phyloP scores from a whole-genome alignment of 306 rosid genomes.

The Arachis stenosperma region DNA sequence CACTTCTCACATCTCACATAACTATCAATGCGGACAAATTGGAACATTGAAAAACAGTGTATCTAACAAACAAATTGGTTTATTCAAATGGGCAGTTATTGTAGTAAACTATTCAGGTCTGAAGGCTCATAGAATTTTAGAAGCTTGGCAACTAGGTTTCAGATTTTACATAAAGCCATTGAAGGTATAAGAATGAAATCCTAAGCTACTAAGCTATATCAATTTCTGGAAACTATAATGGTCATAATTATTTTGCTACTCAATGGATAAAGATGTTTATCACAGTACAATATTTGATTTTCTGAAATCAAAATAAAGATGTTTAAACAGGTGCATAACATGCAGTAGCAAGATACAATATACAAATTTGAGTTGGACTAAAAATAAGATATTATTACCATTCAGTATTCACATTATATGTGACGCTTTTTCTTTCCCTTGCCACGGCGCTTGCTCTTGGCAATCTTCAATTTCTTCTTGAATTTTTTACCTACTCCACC shows the following conservation, averaged over 20 bases:
- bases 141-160: not conserved
- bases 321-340: not conserved
- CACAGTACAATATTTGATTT: not conserved
- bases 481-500: constrained; percentile 79
- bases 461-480: constrained; percentile 73
- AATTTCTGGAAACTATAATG: not conserved
- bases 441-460: constrained; percentile 68
- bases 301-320: not conserved
- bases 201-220: not conserved
- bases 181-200: not conserved
- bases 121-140: not conserved
- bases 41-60: no score
- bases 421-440: constrained; percentile 67
- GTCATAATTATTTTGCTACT: constrained; percentile 13
- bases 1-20: no score
- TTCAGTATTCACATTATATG: constrained; percentile 49
- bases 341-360: constrained; percentile 5
- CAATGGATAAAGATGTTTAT: constrained; percentile 1
- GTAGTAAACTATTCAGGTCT: not conserved
- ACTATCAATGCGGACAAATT: no score
- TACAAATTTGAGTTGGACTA: not conserved
- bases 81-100: no score
- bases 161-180: not conserved
- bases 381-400: constrained; percentile 33
- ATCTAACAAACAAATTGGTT: no score